phyloP scores from a whole-genome alignment of 1,284 basidiomycete species.

The Trichosporon ovoides region DNA sequence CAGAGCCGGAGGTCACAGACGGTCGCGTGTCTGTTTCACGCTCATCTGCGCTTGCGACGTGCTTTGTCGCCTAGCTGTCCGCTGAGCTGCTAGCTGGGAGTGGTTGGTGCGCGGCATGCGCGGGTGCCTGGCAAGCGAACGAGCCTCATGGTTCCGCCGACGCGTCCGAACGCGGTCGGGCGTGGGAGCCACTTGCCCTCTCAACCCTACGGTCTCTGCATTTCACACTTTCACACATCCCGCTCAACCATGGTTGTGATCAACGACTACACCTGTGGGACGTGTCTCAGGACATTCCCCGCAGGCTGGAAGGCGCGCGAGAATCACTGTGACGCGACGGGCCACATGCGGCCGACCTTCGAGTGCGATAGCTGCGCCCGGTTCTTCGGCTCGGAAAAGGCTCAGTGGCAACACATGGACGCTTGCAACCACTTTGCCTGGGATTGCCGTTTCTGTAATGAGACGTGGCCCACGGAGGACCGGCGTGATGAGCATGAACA shows the following conservation, averaged over 20 bases:
- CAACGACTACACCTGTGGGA: constrained; percentile 5
- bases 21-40: no score
- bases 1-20: no score
- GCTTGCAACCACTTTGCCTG: not conserved
- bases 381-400: not conserved
- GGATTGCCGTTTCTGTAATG: not conserved
- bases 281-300: constrained; percentile 2
- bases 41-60: no score
- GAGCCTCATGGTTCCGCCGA: no score
- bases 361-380: constrained; percentile 5
- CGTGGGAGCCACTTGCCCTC: no score
- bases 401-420: constrained; percentile 5
- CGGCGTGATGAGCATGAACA: not conserved
- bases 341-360: constrained; percentile 2
- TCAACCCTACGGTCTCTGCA: no score
- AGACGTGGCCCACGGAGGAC: not conserved
- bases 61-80: no score
- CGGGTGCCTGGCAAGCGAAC: no score
- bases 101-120: no score
- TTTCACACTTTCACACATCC: not conserved
- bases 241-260: not conserved
- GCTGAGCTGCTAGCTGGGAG: no score
- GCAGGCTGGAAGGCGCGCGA: constrained; percentile 11
- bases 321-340: constrained; percentile 5
- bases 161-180: no score